Conservation (phyloP, 1,139 yeast species). For the Arxiozyma heterogenica region DNA sequence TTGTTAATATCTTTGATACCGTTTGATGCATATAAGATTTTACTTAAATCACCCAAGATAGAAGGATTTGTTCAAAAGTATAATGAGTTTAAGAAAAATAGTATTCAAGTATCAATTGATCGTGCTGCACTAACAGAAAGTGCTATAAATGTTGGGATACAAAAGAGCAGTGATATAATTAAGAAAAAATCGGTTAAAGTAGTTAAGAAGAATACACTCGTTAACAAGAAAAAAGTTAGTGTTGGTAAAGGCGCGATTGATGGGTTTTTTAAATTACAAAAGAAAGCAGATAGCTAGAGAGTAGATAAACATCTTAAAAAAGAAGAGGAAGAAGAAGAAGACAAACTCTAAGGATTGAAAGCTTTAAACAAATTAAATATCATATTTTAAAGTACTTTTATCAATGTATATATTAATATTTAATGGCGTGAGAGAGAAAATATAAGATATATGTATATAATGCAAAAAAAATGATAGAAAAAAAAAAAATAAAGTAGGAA, state of each 20-base stretch:
- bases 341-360: background rate
- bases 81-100: constrained; percentile 8
- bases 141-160: constrained; percentile 23
- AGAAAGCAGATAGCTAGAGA: no score
- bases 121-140: constrained; percentile 19
- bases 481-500: background rate
- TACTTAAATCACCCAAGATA: constrained; percentile 10
- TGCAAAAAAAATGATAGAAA: background rate
- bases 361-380: background rate
- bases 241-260: constrained; percentile 58
- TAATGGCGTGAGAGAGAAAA: background rate
- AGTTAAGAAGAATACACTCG: constrained; percentile 17
- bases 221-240: constrained; percentile 36
- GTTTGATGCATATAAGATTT: constrained; percentile 13
- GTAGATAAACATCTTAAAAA: background rate
- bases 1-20: constrained; percentile 26
- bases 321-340: background rate
- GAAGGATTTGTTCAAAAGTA: constrained; percentile 11
- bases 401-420: background rate
- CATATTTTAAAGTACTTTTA: background rate
- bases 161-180: constrained; percentile 8
- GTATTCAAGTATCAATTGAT: constrained; percentile 4
- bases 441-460: background rate
- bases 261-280: constrained; percentile 41
- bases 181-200: constrained; percentile 13